A percentile compares a stretch with the other conserved stretches of the same genome.
These are phyloP conservation scores for Chenopodium suecicum DNA, from an alignment of 148 eudicot species.

Conservation along the genomic window DNA sequence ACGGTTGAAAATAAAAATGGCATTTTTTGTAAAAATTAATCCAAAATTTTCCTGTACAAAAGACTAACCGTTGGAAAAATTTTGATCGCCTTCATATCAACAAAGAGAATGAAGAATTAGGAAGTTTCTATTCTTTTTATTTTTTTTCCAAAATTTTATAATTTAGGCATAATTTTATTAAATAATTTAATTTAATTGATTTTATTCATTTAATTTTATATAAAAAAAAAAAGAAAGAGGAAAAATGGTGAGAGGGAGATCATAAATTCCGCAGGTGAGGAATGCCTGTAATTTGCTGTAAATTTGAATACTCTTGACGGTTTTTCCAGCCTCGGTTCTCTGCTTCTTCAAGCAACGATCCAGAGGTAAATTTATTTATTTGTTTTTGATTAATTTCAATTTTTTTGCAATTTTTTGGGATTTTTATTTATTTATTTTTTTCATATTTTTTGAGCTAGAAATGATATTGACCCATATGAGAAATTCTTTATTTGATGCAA, in stretches of 20 bases:
- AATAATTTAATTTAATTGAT: not conserved
- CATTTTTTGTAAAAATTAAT: constrained; percentile 7
- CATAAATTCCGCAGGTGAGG: constrained; percentile 33
- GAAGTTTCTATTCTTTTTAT: constrained; percentile 1
- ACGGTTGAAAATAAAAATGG: constrained; percentile 6
- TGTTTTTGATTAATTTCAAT: not conserved
- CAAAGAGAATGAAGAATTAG: constrained; percentile 1
- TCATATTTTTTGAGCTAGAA: not conserved
- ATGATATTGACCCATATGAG: constrained; percentile 13
- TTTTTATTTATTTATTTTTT: not conserved
- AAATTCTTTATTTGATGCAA: not conserved
- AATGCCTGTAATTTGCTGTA: constrained; percentile 31
- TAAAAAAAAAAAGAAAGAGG: not conserved
- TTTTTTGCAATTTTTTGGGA: not conserved
- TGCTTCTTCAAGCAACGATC: constrained; percentile 57
- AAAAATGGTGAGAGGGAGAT: constrained; percentile 21
- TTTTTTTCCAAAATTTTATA: too few relatives aligned
- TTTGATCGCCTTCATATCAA: not conserved
- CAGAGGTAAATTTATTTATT: constrained; percentile 43
- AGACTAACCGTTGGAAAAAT: constrained; percentile 2
- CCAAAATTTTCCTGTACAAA: not conserved
- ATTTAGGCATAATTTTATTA: not conserved
- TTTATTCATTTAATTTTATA: not conserved
- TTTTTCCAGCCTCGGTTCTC: constrained; percentile 63
- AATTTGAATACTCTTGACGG: constrained; percentile 35